Evolutionary conservation across 228 moss, liverwort and hornwort species (phyloP).

Genomic region (Sphagnum magellanicum): DNA sequence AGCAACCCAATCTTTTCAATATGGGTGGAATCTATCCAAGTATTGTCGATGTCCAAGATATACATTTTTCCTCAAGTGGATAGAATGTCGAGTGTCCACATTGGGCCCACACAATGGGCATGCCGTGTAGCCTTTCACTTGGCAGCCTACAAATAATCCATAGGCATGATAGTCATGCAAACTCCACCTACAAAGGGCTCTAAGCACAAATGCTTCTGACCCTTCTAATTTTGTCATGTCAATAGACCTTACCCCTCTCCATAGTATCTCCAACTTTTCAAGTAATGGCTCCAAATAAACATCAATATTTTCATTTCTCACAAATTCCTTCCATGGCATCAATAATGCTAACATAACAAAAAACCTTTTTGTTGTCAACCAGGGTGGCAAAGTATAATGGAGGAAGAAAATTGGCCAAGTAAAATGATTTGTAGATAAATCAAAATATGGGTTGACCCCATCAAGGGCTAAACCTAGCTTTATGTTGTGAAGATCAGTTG

Average conservation of each 20-base stretch:
- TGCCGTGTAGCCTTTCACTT: not conserved
- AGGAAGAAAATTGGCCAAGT: not conserved
- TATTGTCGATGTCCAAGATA: too few species aligned
- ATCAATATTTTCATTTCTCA: conserved; percentile 3
- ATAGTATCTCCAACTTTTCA: not conserved
- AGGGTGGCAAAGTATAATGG: conserved; percentile 4
- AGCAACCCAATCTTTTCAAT: too few species aligned
- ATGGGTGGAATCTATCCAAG: too few species aligned
- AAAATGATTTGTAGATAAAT: not conserved
- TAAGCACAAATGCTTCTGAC: not conserved
- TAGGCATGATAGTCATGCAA: not conserved
- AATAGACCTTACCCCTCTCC: not conserved
- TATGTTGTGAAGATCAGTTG: not conserved
- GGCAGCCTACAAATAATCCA: not conserved
- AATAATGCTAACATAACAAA: conserved; percentile 4
- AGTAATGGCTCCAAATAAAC: not conserved
- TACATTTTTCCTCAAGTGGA: too few species aligned
- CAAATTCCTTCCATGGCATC: not conserved
- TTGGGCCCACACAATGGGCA: conserved; percentile 1
- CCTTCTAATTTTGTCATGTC: not conserved
- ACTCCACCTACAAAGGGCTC: not conserved
- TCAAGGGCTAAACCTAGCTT: conserved; percentile 1
- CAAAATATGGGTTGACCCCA: conserved; percentile 3
- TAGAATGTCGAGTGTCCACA: not conserved
- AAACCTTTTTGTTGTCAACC: conserved; percentile 2